Conservation (phyloP, 2,329 filamentous ascomycete species). For the Trichophyton verrucosum region DNA sequence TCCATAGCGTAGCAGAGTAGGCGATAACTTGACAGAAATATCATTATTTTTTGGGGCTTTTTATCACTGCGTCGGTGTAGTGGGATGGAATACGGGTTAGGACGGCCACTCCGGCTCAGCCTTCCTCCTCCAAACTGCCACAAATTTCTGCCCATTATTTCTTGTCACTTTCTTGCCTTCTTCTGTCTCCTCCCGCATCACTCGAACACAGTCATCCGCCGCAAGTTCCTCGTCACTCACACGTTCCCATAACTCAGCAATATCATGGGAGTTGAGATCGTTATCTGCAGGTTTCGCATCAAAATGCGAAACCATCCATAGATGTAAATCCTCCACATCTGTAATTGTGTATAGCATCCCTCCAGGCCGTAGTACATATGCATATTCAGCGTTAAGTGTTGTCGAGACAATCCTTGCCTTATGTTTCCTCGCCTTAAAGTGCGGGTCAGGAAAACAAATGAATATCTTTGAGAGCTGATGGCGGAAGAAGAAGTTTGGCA, state of each 20-base stretch:
- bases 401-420: conserved; percentile 89
- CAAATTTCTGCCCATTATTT: conserved; percentile 81
- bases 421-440: conserved; percentile 96
- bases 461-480: conserved; percentile 81
- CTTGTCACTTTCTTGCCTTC: conserved; percentile 93
- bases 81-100: background rate
- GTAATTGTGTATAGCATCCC: conserved; percentile 93
- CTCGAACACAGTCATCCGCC: conserved; percentile 46
- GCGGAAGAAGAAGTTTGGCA: conserved; percentile 90
- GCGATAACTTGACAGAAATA: background rate
- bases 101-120: conserved; percentile 62
- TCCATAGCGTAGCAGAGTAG: background rate
- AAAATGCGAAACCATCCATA: conserved; percentile 87
- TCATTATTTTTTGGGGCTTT: background rate
- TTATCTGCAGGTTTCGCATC: conserved; percentile 43
- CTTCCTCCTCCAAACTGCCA: conserved; percentile 71
- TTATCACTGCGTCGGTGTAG: background rate
- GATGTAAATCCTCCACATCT: conserved; percentile 84
- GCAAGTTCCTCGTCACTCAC: conserved; percentile 46
- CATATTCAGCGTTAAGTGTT: conserved; percentile 85
- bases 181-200: conserved; percentile 69
- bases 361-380: conserved; percentile 68
- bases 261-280: conserved; percentile 60
- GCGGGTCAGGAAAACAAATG: conserved; percentile 94
- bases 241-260: conserved; percentile 56